phyloP scores from a whole-genome alignment of 75 land plant genomes.

The Pinus taeda region DNA sequence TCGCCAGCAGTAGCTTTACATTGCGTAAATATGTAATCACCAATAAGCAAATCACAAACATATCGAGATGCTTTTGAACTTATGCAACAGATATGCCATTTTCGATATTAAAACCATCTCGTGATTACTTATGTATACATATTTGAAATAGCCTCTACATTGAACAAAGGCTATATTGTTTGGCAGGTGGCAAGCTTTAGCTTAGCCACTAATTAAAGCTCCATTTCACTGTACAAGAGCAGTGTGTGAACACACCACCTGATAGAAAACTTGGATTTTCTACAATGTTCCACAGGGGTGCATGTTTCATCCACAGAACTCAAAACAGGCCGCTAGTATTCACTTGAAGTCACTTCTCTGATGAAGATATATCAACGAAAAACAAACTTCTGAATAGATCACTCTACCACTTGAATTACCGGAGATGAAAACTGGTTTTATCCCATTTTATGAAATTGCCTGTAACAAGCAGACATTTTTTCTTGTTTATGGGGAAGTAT shows the following conservation, averaged over 20 bases:
- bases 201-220: slow-evolving; percentile 2
- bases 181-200: slow-evolving; percentile 10
- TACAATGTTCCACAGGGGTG: slow-evolving; percentile 11
- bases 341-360: slow-evolving; percentile 7
- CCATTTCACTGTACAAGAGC: slow-evolving; percentile 10
- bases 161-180: slow-evolving; percentile 6
- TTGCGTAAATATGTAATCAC: neutral
- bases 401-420: neutral
- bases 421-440: neutral
- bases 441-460: slow-evolving; percentile 5
- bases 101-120: neutral
- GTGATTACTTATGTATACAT: slow-evolving; percentile 12
- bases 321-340: slow-evolving; percentile 8
- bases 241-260: slow-evolving; percentile 10
- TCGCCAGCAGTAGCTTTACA: neutral
- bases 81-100: slow-evolving; percentile 3
- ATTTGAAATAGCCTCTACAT: slow-evolving; percentile 9
- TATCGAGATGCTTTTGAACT: neutral
- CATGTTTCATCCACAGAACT: slow-evolving; percentile 9
- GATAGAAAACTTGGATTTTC: slow-evolving; percentile 4
- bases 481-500: neutral
- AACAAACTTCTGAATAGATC: slow-evolving; percentile 1
- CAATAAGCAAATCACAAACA: neutral
- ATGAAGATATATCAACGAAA: slow-evolving; percentile 5
- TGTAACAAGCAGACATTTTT: neutral